A percentile compares a stretch with the other conserved stretches of the same genome.
These are phyloP conservation scores for Penicillium mononematosum DNA, from an alignment of 495 filamentous ascomycete species.

Conservation along the genomic window DNA sequence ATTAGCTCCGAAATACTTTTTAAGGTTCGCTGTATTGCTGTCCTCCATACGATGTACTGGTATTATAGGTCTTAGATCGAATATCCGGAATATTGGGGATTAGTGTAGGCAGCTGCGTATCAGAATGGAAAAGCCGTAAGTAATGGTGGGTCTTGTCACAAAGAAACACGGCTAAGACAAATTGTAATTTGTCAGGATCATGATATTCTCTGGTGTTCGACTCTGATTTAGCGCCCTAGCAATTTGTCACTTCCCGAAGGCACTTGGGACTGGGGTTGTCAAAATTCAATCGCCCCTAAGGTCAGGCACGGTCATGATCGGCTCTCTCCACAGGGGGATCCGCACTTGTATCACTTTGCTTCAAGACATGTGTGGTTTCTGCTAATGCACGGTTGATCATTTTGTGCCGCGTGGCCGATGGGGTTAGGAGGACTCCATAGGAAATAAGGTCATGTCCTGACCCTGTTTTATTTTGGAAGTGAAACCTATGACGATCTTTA, in stretches of 20 bases:
- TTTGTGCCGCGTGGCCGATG: not conserved
- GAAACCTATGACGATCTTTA: not conserved
- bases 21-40: not conserved
- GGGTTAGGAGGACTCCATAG: not conserved
- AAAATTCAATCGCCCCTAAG: conserved; percentile 4
- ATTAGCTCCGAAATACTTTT: not conserved
- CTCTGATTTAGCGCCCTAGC: not conserved
- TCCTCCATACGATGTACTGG: too few relatives aligned
- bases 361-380: not conserved
- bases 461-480: not conserved
- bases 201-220: not conserved
- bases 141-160: conserved; percentile 7
- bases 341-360: not conserved
- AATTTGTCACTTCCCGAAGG: conserved; percentile 6
- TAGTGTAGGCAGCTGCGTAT: conserved; percentile 3
- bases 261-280: conserved; percentile 2
- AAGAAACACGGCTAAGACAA: not conserved
- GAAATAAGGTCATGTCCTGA: not conserved
- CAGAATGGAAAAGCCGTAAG: not conserved
- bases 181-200: conserved; percentile 4
- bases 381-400: conserved; percentile 1
- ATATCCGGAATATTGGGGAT: conserved; percentile 1
- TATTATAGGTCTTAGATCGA: conserved; percentile 1
- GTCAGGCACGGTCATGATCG: conserved; percentile 7
- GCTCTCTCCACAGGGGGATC: conserved; percentile 6